Evolutionary conservation across 441 rosid genomes (phyloP).

Genomic region (Gossypium davidsonii): DNA sequence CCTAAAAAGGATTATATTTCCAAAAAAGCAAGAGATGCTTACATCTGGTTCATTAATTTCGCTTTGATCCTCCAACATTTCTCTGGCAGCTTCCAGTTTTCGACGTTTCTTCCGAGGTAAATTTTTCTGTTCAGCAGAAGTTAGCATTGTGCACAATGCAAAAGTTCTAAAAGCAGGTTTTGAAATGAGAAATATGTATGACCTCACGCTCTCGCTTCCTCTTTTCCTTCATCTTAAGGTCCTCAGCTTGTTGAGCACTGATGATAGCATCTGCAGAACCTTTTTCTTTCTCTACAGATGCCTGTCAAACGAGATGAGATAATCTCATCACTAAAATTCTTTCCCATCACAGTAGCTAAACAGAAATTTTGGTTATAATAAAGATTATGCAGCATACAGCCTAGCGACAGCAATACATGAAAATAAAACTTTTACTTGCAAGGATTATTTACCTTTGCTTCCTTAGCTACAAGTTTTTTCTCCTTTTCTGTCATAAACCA

Average conservation of each 20-base stretch:
- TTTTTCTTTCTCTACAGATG: constrained; percentile 41
- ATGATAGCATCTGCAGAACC: constrained; percentile 48
- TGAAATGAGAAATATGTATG: constrained; percentile 5
- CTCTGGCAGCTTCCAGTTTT: constrained; percentile 92
- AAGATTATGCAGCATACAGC: not conserved
- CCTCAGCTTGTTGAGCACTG: constrained; percentile 86
- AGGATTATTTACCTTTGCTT: constrained; percentile 49
- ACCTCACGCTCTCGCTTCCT: constrained; percentile 90
- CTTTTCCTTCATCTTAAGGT: constrained; percentile 86
- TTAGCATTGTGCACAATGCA: constrained; percentile 5
- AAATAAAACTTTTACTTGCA: not conserved
- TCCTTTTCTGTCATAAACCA: constrained; percentile 93
- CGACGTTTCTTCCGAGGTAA: constrained; percentile 86
- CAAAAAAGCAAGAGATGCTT: constrained; percentile 16
- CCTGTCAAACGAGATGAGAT: constrained; percentile 32
- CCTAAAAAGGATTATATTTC: not conserved
- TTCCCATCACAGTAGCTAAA: not conserved
- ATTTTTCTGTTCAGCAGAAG: constrained; percentile 59
- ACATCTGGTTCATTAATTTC: constrained; percentile 33
- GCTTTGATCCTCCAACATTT: constrained; percentile 80
- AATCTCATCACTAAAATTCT: not conserved
- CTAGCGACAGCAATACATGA: not conserved
- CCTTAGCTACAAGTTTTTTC: constrained; percentile 67
- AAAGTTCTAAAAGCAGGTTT: not conserved
- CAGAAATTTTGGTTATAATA: not conserved